A percentile compares a stretch with the other conserved stretches of the same genome.
phyloP scores from a whole-genome alignment of 345 rosid species.

The Eucalyptus pauciflora region DNA sequence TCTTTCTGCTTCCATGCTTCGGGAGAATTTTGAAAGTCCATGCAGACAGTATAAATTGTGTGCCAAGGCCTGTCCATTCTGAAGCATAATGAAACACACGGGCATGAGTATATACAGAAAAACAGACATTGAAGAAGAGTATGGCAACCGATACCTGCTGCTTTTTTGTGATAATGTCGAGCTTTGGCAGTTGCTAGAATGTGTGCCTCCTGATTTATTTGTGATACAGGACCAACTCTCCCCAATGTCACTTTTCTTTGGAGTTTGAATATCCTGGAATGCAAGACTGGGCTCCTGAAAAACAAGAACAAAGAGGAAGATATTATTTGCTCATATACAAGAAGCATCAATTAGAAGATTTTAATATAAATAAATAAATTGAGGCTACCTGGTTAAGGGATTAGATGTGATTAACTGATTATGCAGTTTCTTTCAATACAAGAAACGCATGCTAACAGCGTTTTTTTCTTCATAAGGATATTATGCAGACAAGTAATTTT shows the following conservation, averaged over 20 bases:
- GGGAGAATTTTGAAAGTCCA: conserved; percentile 48
- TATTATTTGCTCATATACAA: not conserved
- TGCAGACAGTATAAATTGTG: conserved; percentile 58
- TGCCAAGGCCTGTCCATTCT: conserved; percentile 46
- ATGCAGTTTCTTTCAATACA: not conserved
- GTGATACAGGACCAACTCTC: conserved; percentile 16
- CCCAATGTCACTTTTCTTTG: conserved; percentile 9
- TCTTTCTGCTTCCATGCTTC: conserved; percentile 15
- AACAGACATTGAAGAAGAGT: not conserved
- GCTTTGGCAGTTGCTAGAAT: conserved; percentile 5
- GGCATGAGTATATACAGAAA: not conserved
- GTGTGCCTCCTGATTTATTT: conserved; percentile 22
- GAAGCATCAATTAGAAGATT: not conserved
- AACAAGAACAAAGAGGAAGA: not conserved
- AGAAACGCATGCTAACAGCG: not conserved
- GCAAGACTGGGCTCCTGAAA: conserved; percentile 4
- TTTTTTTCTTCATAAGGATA: not conserved
- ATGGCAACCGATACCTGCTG: conserved; percentile 7
- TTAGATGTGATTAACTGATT: not conserved
- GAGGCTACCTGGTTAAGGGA: not conserved
- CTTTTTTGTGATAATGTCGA: conserved; percentile 16
- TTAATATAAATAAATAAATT: not conserved
- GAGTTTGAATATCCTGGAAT: conserved; percentile 35
- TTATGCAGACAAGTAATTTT: not conserved
- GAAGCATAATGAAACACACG: conserved; percentile 10